Base-by-base conservation (phyloP, 2,329 filamentous ascomycete genomes). In the Geosmithia morbida region DNA sequence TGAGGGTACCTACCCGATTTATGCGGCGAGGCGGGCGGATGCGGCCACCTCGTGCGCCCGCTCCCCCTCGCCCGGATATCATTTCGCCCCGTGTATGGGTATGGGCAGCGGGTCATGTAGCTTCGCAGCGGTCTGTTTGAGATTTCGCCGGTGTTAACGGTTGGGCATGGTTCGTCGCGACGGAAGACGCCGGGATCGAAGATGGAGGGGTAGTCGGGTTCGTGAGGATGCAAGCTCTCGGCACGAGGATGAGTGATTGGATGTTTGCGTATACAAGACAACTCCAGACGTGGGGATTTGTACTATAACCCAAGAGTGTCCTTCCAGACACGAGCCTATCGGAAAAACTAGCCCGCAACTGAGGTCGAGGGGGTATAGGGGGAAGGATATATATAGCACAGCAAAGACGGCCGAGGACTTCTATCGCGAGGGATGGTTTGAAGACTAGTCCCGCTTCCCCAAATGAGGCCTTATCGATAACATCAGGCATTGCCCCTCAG, bases 31-130 rank as follows among this genome's bases (percentile, higher is more conserved):
- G 66, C 46, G 66, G 64, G 48, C 66, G 64, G 53, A 68, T 68
- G 55, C 66, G 62, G 49, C 64, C 62, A 47, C 56, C 55, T 45
- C 63, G 59, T 48, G 60, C 57, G 48, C 64, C 64, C 47, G 62
- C 61, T 58, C 66, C 65, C 48, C 70, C 70, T 55, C 70, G 65
- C 51, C 70, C 70, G 7, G 70, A 70, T 54, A 73, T 71, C 70
- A 73, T 73, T 20, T 29, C 29, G 16, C 44, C 40, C 22, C 30
- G 13, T 20, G 26, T 30, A 10, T 45, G 7, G 33, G 18, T 45
- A 5, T 45, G 7, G 13, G 6, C 33, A 37, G 33, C 14, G 3
- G 33, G 11, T 16, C 33, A 37, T 37, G 33, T 37, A 37, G 10
- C 3, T 37, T 37, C 33, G 33, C 33, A 16, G 33, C 6, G 11